These are phyloP conservation scores for Arabis alpina DNA, from an alignment of 345 rosid genomes.

Conservation along the genomic window DNA sequence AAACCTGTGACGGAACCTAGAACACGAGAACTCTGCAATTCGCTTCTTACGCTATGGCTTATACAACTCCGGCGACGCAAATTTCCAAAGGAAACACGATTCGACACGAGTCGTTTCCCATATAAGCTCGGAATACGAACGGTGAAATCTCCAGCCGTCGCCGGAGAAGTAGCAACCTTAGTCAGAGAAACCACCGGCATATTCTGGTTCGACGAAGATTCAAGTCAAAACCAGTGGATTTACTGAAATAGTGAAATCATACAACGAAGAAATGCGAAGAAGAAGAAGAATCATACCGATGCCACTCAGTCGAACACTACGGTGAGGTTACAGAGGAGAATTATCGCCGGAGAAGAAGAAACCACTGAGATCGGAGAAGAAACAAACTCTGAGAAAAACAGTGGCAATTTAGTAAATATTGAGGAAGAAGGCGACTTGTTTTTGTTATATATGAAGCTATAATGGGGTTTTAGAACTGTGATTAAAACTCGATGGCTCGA, in stretches of 20 bases:
- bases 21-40: slow-evolving; percentile 40
- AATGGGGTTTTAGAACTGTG: slow-evolving; percentile 15
- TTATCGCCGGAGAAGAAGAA: slow-evolving; percentile 25
- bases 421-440: slow-evolving; percentile 24
- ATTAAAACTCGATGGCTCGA: background rate
- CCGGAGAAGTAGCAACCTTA: slow-evolving; percentile 33
- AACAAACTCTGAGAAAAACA: slow-evolving; percentile 9
- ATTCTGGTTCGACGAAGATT: slow-evolving; percentile 14
- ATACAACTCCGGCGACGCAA: slow-evolving; percentile 29
- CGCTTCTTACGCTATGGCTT: slow-evolving; percentile 42
- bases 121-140: slow-evolving; percentile 33
- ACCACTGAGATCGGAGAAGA: slow-evolving; percentile 21
- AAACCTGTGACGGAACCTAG: slow-evolving; percentile 65
- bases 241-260: too few relatives aligned
- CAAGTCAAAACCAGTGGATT: slow-evolving; percentile 30
- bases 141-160: slow-evolving; percentile 22
- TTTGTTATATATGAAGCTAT: slow-evolving; percentile 13
- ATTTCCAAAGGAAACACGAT: slow-evolving; percentile 36
- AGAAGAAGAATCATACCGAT: slow-evolving; percentile 7
- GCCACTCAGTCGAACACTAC: slow-evolving; percentile 17
- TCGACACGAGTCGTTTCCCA: slow-evolving; percentile 35
- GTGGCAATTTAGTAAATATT: slow-evolving; percentile 34
- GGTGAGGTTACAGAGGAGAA: background rate
- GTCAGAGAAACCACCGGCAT: slow-evolving; percentile 46
- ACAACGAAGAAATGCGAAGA: background rate